phyloP scores from a whole-genome alignment of 345 rosid genomes.

The Syzygium aqueum region DNA sequence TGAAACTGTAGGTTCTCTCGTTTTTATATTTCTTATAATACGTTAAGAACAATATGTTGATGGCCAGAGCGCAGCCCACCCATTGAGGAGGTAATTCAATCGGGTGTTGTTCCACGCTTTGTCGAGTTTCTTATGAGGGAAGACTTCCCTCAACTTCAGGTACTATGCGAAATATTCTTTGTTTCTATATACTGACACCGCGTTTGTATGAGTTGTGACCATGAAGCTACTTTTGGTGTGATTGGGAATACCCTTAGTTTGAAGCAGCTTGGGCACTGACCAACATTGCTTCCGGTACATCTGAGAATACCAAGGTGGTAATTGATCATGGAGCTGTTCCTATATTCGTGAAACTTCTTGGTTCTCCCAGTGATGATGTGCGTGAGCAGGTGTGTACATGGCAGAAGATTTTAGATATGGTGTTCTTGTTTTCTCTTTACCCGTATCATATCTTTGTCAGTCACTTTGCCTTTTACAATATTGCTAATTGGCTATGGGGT shows the following conservation, averaged over 20 bases:
- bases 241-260: constrained; percentile 30
- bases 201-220: background rate
- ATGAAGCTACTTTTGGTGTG: background rate
- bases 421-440: background rate
- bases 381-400: constrained; percentile 58
- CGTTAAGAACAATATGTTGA: background rate
- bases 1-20: background rate
- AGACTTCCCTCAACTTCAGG: constrained; percentile 88
- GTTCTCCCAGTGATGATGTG: constrained; percentile 60
- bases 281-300: constrained; percentile 85
- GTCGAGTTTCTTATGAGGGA: constrained; percentile 75
- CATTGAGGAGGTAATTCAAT: constrained; percentile 72
- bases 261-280: constrained; percentile 94
- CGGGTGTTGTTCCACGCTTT: constrained; percentile 81
- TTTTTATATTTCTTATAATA: background rate
- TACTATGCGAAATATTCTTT: background rate
- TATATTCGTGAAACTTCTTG: constrained; percentile 65
- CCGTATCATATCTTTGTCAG: background rate
- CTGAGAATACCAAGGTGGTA: constrained; percentile 82
- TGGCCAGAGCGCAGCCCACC: constrained; percentile 74
- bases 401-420: background rate
- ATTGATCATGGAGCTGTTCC: constrained; percentile 88
- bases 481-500: background rate
- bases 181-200: background rate
- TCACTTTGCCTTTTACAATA: background rate